Conservation (phyloP, 2,329 filamentous ascomycete genomes). For the Macrophomina tecta region DNA sequence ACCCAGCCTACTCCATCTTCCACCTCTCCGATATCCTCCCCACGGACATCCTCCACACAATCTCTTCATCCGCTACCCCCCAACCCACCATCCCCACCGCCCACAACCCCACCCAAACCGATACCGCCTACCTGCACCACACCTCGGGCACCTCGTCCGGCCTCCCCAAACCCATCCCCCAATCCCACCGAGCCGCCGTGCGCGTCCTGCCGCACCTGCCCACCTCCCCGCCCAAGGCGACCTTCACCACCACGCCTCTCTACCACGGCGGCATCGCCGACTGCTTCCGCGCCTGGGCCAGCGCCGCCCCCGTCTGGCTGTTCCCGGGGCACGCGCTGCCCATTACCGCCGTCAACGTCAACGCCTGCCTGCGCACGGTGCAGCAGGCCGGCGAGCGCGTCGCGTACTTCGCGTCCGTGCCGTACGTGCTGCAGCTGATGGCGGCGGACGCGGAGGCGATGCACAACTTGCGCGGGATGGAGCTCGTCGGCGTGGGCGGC, state of each 20-base stretch:
- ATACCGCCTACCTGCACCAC: constrained; percentile 65
- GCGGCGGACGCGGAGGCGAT: constrained; percentile 52
- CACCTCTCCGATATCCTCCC: not conserved
- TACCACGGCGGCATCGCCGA: constrained; percentile 71
- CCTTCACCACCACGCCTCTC: constrained; percentile 69
- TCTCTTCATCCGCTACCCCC: not conserved
- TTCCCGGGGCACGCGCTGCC: constrained; percentile 64
- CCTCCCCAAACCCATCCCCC: constrained; percentile 66
- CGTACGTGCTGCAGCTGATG: constrained; percentile 63
- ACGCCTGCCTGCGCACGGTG: constrained; percentile 49
- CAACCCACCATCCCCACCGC: not conserved
- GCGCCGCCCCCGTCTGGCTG: constrained; percentile 65
- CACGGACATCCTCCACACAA: not conserved
- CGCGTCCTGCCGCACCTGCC: constrained; percentile 60
- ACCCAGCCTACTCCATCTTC: not conserved
- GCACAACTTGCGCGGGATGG: constrained; percentile 56
- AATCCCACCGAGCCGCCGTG: constrained; percentile 62
- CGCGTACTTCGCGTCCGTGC: constrained; percentile 68
- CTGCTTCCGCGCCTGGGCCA: constrained; percentile 67
- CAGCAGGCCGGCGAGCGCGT: not conserved
- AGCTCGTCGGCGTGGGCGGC: constrained; percentile 68
- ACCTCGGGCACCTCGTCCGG: constrained; percentile 71
- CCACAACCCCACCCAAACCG: constrained; percentile 36
- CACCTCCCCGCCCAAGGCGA: constrained; percentile 48
- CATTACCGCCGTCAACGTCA: constrained; percentile 62